These are phyloP conservation scores for Ophiostoma populinum DNA, from an alignment of 2,329 filamentous ascomycete genomes.

Conservation along the genomic window DNA sequence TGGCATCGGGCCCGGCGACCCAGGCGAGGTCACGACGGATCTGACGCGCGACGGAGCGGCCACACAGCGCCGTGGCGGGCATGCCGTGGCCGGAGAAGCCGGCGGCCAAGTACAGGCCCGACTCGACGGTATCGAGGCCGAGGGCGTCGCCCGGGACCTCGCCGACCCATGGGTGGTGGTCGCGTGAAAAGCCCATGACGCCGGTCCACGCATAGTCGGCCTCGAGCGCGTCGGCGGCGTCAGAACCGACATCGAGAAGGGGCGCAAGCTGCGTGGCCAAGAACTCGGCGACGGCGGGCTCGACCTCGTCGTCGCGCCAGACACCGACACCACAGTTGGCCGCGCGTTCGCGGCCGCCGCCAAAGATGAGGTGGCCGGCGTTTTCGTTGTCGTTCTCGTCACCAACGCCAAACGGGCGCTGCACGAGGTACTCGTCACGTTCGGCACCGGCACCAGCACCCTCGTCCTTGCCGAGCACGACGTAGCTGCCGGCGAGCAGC, in stretches of 20 bases:
- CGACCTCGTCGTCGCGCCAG: slow-evolving; percentile 20
- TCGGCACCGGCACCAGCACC: slow-evolving; percentile 13
- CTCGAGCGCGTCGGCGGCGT: slow-evolving; percentile 21
- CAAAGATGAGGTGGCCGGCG: slow-evolving; percentile 47
- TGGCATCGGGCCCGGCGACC: neutral
- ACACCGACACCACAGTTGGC: slow-evolving; percentile 24
- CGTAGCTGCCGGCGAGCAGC: slow-evolving; percentile 41
- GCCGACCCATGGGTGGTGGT: slow-evolving; percentile 55
- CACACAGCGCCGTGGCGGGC: slow-evolving; percentile 53
- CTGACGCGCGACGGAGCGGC: slow-evolving; percentile 43
- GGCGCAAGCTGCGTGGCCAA: slow-evolving; percentile 29
- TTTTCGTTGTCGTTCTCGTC: slow-evolving; percentile 7
- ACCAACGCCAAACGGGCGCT: slow-evolving; percentile 29
- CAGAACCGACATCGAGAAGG: slow-evolving; percentile 26
- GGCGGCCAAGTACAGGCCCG: slow-evolving; percentile 37
- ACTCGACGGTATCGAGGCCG: neutral
- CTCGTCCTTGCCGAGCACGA: slow-evolving; percentile 32
- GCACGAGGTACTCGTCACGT: slow-evolving; percentile 56
- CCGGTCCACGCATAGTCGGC: slow-evolving; percentile 56
- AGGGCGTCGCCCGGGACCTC: slow-evolving; percentile 30
- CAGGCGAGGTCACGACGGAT: slow-evolving; percentile 21
- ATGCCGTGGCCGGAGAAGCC: slow-evolving; percentile 64
- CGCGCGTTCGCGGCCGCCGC: slow-evolving; percentile 47
- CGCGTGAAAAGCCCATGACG: slow-evolving; percentile 60
- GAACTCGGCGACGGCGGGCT: slow-evolving; percentile 31